Evolutionary conservation across 768 basidiomycete genomes (phyloP), one percentile per base, ranked within the genome.

Genomic region (Lyophyllum semitale): DNA sequence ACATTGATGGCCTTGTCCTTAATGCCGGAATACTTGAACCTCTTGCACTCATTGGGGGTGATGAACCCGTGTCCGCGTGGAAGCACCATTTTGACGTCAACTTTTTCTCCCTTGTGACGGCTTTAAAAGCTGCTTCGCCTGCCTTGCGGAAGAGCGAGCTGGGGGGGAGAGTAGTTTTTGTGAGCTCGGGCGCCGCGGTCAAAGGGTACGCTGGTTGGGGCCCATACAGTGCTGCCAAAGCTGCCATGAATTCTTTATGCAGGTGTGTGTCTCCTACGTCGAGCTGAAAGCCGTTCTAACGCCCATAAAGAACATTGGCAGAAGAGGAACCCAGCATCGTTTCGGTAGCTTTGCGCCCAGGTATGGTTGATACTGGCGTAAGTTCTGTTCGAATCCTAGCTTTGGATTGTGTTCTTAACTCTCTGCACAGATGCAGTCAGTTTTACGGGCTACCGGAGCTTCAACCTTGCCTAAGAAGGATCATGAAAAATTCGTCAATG

Each of bases 211-310:
- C 83, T 6, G 88, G 84, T 3, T 96, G 91, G 92, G 92, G 84
- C 1, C 82, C 89, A 1, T 93, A 93, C 68, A 90, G 83, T 57
- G 88, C 94, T 11, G 77, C 82, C 54, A 95, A 98, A 69, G 93
- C 95, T 1, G 93, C 93, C 1, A 78, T 94, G 84, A 97, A 95
- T 69, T 89, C 88, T 20, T 74, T 97, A 40, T 86, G 84, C 73
- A 82, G 89, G 91, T 88, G 64, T 29, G 66, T 59, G 53, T 30
- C 49, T 3, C 22, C 63, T 48, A 18, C 26, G 23, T 33, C 15
- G 22, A 17, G 18, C 4, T 49, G 40, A 13, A 45, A 35, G n/a
- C 30, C 47, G 33, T 25, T 18, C 40, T 47, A 29, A 47, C 45
- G 27, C 26, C 18, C 27, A 15, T 8, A 15, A 27, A 93, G 94